These are phyloP conservation scores for Forsythia viridissima DNA, from an alignment of 257 asterid genomes.

Conservation along the genomic window DNA sequence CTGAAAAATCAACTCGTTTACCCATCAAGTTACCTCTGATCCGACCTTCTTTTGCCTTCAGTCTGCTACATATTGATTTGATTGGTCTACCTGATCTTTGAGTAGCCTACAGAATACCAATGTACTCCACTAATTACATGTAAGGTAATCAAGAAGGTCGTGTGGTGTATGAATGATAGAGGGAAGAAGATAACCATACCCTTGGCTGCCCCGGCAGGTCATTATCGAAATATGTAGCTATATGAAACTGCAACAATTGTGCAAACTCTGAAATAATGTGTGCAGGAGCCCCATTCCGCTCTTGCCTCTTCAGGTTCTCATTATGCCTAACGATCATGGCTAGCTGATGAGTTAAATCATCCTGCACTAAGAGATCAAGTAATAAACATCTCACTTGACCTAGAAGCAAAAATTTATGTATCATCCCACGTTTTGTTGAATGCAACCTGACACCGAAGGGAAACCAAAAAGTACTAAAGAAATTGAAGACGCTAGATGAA, in stretches of 20 bases:
- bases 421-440: conserved; percentile 4
- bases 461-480: conserved; percentile 14
- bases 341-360: conserved; percentile 97
- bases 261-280: conserved; percentile 98
- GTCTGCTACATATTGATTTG: conserved; percentile 96
- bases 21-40: conserved; percentile 99
- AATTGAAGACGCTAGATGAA: conserved; percentile 11
- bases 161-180: not conserved
- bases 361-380: conserved; percentile 55
- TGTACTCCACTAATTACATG: conserved; percentile 18
- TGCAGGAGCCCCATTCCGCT: conserved; percentile 97
- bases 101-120: conserved; percentile 68
- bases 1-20: conserved; percentile 96
- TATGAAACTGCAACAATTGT: conserved; percentile 92
- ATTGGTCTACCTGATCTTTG: conserved; percentile 98
- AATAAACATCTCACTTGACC: conserved; percentile 26
- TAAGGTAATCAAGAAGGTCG: conserved; percentile 16
- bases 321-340: conserved; percentile 98
- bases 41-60: conserved; percentile 98
- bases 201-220: conserved; percentile 99
- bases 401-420: not conserved
- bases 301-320: conserved; percentile 95
- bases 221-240: conserved; percentile 98
- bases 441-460: conserved; percentile 17
- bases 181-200: conserved; percentile 45